These are phyloP conservation scores for Penicillium sp. DNA, from an alignment of 2,329 filamentous ascomycete genomes.

Conservation along the genomic window DNA sequence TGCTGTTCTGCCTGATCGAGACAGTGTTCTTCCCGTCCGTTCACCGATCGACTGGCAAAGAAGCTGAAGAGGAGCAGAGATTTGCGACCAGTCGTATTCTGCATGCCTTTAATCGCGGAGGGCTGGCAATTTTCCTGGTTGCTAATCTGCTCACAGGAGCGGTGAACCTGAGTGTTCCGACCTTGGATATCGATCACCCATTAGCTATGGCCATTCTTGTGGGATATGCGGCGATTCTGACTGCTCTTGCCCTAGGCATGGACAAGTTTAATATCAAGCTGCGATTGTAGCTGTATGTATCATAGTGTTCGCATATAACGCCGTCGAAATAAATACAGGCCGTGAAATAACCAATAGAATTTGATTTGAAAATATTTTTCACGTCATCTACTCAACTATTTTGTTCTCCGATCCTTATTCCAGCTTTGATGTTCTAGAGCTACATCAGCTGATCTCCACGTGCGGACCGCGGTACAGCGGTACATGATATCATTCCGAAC, in stretches of 20 bases:
- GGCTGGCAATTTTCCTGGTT: slow-evolving; percentile 76
- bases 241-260: slow-evolving; percentile 58
- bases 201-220: slow-evolving; percentile 72
- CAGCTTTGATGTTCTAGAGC: not conserved
- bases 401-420: not conserved
- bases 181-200: slow-evolving; percentile 65
- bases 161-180: slow-evolving; percentile 83
- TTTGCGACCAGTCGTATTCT: slow-evolving; percentile 78
- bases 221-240: slow-evolving; percentile 67
- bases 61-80: slow-evolving; percentile 63
- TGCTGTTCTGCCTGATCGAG: slow-evolving; percentile 76
- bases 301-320: not conserved
- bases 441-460: slow-evolving; percentile 8
- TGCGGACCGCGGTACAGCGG: slow-evolving; percentile 12
- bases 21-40: slow-evolving; percentile 71
- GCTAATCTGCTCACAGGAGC: slow-evolving; percentile 87
- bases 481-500: slow-evolving; percentile 9
- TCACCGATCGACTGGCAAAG: slow-evolving; percentile 55
- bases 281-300: slow-evolving; percentile 20
- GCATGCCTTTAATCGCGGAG: slow-evolving; percentile 82
- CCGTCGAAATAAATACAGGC: not conserved
- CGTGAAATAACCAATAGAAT: not conserved
- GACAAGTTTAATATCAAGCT: slow-evolving; percentile 39
- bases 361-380: not conserved
- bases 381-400: not conserved